Evolutionary conservation across 2,329 filamentous ascomycete species (phyloP).

Genomic region (Sporothrix euskadiensis): DNA sequence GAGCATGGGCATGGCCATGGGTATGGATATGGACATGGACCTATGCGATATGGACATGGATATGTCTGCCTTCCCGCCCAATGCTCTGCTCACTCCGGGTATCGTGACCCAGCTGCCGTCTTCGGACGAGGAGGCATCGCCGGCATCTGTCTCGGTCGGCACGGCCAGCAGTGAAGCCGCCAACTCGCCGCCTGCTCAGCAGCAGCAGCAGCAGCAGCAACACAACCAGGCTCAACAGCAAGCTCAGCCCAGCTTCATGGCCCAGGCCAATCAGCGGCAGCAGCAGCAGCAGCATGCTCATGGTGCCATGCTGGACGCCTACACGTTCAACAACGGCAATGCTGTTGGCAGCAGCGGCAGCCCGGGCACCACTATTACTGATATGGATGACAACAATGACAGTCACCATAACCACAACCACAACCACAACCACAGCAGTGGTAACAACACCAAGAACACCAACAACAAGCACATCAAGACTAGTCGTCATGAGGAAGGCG

Average conservation of each 20-base stretch:
- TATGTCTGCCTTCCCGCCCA: conserved; percentile 15
- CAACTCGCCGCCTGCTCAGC: conserved; percentile 13
- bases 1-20: conserved; percentile 48
- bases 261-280: not conserved
- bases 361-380: not conserved
- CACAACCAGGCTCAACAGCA: not conserved
- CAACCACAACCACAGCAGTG: not conserved
- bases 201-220: not conserved
- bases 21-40: conserved; percentile 33
- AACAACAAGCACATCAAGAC: conserved; percentile 29
- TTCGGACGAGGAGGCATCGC: conserved; percentile 34
- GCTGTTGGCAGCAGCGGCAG: not conserved
- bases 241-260: not conserved
- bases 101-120: conserved; percentile 29
- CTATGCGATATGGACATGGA: conserved; percentile 28
- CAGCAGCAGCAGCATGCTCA: conserved; percentile 18
- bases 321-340: conserved; percentile 37
- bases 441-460: conserved; percentile 27
- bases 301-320: conserved; percentile 38
- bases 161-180: conserved; percentile 23
- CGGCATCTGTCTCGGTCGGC: conserved; percentile 10
- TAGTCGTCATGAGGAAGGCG: conserved; percentile 33
- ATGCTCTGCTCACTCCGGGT: not conserved
- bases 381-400: not conserved
- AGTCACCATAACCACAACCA: not conserved